phyloP scores from a whole-genome alignment of 345 rosid genomes.

The Hirschfeldia incana region DNA sequence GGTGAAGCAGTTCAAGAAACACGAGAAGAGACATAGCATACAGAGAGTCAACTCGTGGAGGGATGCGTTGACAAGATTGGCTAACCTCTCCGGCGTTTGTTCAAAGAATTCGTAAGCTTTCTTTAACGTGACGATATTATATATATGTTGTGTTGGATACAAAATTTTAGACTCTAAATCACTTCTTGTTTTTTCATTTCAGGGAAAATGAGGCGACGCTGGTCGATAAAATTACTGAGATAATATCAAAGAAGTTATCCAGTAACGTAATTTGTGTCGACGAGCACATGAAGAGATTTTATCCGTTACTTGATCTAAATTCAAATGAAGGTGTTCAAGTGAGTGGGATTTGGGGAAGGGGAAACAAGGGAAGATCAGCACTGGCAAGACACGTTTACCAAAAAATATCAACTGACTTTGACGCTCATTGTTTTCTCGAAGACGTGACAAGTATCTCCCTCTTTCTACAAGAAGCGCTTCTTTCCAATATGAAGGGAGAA shows the following conservation, averaged over 20 bases:
- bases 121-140: not conserved
- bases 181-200: not conserved
- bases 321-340: conserved; percentile 12
- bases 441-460: conserved; percentile 7
- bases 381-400: not conserved
- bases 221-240: not conserved
- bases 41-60: conserved; percentile 31
- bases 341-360: conserved; percentile 38
- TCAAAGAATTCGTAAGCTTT: conserved; percentile 24
- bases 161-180: too few species aligned
- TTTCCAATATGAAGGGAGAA: conserved; percentile 1
- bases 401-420: conserved; percentile 20
- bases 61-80: conserved; percentile 22
- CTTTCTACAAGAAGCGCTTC: conserved; percentile 11
- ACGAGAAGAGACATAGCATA: conserved; percentile 18
- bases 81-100: conserved; percentile 33
- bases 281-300: conserved; percentile 2
- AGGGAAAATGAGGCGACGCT: not conserved
- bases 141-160: not conserved
- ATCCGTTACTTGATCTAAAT: conserved; percentile 11
- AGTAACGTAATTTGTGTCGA: conserved; percentile 38
- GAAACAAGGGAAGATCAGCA: conserved; percentile 4
- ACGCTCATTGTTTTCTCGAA: conserved; percentile 37
- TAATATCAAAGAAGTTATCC: not conserved
- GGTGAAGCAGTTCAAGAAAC: conserved; percentile 31